Evolutionary conservation across 2,329 filamentous ascomycete species (phyloP).

Genomic region (Xylaria sp.): DNA sequence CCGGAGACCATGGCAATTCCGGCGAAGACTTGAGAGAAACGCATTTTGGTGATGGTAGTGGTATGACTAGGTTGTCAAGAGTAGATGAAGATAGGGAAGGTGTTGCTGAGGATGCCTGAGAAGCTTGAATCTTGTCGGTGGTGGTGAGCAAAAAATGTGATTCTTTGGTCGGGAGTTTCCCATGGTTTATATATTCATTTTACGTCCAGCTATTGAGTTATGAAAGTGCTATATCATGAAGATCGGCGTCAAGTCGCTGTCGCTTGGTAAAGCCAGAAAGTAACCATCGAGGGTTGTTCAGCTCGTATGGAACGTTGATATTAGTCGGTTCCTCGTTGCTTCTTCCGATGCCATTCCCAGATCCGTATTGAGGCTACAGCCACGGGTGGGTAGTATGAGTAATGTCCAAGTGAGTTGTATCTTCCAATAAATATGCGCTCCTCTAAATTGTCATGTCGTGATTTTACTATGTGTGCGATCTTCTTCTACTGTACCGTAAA

Average conservation of each 20-base stretch:
- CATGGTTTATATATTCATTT: constrained; percentile 30
- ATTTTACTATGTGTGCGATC: not conserved
- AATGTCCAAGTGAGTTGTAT: not conserved
- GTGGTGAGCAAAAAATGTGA: constrained; percentile 12
- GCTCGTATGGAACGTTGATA: constrained; percentile 1
- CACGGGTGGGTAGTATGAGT: not conserved
- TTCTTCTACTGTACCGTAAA: too few relatives aligned
- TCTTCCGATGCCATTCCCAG: not conserved
- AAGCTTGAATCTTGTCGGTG: constrained; percentile 15
- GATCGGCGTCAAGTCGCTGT: not conserved
- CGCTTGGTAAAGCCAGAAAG: not conserved
- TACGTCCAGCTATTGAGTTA: not conserved
- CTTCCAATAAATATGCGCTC: not conserved
- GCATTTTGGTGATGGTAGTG: constrained; percentile 29
- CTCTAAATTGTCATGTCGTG: not conserved
- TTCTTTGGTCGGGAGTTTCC: not conserved
- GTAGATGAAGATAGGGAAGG: not conserved
- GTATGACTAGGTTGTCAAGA: constrained; percentile 22
- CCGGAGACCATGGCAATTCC: constrained; percentile 30
- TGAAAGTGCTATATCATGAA: not conserved
- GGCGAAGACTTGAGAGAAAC: constrained; percentile 34
- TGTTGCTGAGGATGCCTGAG: constrained; percentile 1
- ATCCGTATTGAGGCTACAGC: not conserved
- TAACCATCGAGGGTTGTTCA: constrained; percentile 18
- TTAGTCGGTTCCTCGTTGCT: not conserved